Conservation (phyloP, 768 basidiomycete genomes). For the Naganishia onofrii region DNA sequence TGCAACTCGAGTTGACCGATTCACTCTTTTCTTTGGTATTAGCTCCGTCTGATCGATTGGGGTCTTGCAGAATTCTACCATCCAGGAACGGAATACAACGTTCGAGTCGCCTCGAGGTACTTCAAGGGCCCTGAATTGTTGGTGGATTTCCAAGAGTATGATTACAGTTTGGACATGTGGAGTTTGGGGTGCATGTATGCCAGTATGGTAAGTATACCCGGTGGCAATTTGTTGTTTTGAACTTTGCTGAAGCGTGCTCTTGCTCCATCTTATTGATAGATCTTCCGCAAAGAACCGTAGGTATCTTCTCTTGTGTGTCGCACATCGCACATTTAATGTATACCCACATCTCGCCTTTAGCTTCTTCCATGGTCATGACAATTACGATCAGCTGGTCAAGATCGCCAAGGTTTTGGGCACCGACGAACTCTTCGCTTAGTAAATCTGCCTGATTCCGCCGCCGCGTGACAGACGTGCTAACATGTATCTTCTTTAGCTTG, state of each 20-base stretch:
- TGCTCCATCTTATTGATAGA: constrained; percentile 57
- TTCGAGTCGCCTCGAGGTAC: constrained; percentile 93
- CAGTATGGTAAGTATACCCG: constrained; percentile 73
- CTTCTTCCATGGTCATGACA: constrained; percentile 98
- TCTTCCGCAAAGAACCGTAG: constrained; percentile 91
- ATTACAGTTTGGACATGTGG: constrained; percentile 98
- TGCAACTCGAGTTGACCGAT: not conserved
- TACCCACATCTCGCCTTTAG: constrained; percentile 22
- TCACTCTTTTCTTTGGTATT: constrained; percentile 6
- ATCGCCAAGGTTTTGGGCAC: constrained; percentile 97
- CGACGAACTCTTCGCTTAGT: constrained; percentile 84
- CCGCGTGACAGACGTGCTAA: not conserved
- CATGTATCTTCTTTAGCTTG: constrained; percentile 39
- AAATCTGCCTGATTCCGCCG: constrained; percentile 27
- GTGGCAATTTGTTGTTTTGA: not conserved
- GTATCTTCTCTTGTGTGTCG: constrained; percentile 12
- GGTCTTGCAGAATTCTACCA: constrained; percentile 98
- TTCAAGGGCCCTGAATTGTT: constrained; percentile 97
- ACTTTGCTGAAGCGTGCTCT: not conserved
- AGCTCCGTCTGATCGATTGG: constrained; percentile 98
- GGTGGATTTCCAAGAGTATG: constrained; percentile 97
- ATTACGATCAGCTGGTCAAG: constrained; percentile 96
- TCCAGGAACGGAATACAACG: constrained; percentile 95
- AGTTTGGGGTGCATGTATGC: constrained; percentile 99
- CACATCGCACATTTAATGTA: too few relatives aligned